A percentile compares a stretch with the other conserved stretches of the same genome.
Conservation (phyloP, 805 yeast genomes). For the Wickerhamomyces queroliae region DNA sequence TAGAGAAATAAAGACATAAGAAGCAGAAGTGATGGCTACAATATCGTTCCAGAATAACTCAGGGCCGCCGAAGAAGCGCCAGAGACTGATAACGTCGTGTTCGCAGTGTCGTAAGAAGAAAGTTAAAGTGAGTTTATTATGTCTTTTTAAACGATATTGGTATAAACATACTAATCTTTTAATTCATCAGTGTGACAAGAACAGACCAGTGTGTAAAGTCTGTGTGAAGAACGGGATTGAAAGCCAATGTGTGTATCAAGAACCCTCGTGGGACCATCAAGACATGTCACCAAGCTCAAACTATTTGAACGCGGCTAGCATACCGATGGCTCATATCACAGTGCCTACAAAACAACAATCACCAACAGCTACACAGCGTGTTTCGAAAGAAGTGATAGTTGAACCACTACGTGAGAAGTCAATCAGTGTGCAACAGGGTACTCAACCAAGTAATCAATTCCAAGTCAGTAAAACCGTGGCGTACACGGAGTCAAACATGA, state of each 20-base stretch:
- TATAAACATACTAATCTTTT: not conserved
- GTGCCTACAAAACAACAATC: not conserved
- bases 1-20: not conserved
- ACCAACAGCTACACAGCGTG: not conserved
- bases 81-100: conserved; percentile 18
- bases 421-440: not conserved
- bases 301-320: conserved; percentile 17
- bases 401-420: not conserved
- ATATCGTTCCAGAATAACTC: conserved; percentile 3
- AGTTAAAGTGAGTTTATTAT: conserved; percentile 3
- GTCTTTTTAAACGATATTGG: no score
- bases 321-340: conserved; percentile 20
- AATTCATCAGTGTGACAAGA: conserved; percentile 35
- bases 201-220: conserved; percentile 47
- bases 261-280: conserved; percentile 52
- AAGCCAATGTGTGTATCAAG: conserved; percentile 44
- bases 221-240: conserved; percentile 45
- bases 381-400: not conserved
- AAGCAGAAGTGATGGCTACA: not conserved
- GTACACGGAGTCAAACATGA: conserved; percentile 2
- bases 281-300: conserved; percentile 9
- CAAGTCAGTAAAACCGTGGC: conserved; percentile 1
- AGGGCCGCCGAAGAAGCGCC: conserved; percentile 17
- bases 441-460: not conserved
- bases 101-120: conserved; percentile 22